Base-by-base conservation (phyloP, 805 yeast species). In the Brettanomyces custersianus region DNA sequence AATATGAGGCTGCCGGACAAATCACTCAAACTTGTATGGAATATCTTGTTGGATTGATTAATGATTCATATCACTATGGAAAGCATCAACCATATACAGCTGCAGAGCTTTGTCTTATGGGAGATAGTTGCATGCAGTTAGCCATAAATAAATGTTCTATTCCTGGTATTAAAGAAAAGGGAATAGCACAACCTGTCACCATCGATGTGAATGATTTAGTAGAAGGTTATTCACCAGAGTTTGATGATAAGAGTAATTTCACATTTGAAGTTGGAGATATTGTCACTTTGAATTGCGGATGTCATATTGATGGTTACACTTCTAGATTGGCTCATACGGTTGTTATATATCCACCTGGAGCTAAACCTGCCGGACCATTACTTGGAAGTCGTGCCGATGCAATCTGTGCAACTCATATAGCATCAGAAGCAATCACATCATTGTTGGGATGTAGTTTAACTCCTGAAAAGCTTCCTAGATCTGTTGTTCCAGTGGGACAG, bases 271-370 rank as follows among this genome's bases (percentile, higher is more conserved):
- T 76, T 18, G 97, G 97, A 34, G 96, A 92, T 57, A 68, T 88
- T 33, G 85, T 85, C 23, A 88, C 90, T 42, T 71, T 92, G 39
- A 66, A 82, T 10, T 67, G 90, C 20, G 98, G 96, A 33, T 88
- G 81, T 40, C 96, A 92, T 45, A 74, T 92, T 47, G 98, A 92
- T 59, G 98, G 98, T 38, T 92, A 88, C 64, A 83, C 96, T 10
- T 77, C 95, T 2, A 74, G 77, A 55, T 77, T 75, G 9, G 76
- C 94, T 20, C 98, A 92, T 59, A 88, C 96, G 2, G 52, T 86
- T 43, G 92, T 87, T 21, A 77, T 87, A 36, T 82, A 75, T 49
- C 94, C 94, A 35, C 75, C 77, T 22, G 36, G 36, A 11, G 49
- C 50, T 24, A 63, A 61, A 37, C 88, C 90, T 33, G 59, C 71